Percentiles rank a stretch among this genome's conserved stretches.
These are phyloP conservation scores for Crithidia thermophila DNA, from an alignment of 208 protist species.

Conservation along the genomic window DNA sequence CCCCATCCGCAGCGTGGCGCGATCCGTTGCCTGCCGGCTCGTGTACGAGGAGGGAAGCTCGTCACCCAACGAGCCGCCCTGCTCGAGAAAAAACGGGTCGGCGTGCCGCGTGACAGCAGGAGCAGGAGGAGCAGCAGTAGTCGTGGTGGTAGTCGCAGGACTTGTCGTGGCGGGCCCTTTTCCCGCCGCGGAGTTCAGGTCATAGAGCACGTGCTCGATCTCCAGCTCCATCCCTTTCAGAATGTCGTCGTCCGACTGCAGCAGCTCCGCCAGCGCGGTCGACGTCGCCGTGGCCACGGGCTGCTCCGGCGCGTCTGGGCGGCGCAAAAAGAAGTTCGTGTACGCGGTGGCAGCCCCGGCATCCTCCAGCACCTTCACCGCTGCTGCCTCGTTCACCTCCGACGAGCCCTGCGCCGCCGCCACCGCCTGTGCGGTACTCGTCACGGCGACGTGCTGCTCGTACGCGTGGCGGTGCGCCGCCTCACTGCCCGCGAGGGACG, in stretches of 20 bases:
- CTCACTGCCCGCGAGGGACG: conserved; percentile 22
- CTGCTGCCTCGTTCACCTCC: conserved; percentile 9
- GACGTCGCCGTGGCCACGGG: neutral
- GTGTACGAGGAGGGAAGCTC: neutral
- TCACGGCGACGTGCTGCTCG: conserved; percentile 47
- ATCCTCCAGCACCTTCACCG: conserved; percentile 28
- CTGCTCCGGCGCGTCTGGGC: neutral
- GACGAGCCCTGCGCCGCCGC: neutral
- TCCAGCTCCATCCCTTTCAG: conserved; percentile 79
- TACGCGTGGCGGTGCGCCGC: conserved; percentile 40
- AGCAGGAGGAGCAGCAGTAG: too few species aligned
- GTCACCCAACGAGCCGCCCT: neutral
- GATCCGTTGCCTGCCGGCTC: conserved; percentile 16
- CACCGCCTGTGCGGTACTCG: conserved; percentile 26
- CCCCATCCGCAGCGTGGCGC: conserved; percentile 25
- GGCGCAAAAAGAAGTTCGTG: conserved; percentile 7
- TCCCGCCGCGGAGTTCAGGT: conserved; percentile 14
- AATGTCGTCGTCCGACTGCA: conserved; percentile 72
- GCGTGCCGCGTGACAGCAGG: neutral
- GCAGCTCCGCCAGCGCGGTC: conserved; percentile 18
- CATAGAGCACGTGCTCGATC: conserved; percentile 60
- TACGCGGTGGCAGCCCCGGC: conserved; percentile 6
- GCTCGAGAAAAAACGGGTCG: neutral
- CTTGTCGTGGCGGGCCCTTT: neutral
- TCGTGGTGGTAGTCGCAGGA: too few species aligned